A percentile compares a stretch with the other conserved stretches of the same genome.
Conservation (phyloP, 2,329 filamentous ascomycete genomes). For the Pseudovirgaria hyperparasitica region DNA sequence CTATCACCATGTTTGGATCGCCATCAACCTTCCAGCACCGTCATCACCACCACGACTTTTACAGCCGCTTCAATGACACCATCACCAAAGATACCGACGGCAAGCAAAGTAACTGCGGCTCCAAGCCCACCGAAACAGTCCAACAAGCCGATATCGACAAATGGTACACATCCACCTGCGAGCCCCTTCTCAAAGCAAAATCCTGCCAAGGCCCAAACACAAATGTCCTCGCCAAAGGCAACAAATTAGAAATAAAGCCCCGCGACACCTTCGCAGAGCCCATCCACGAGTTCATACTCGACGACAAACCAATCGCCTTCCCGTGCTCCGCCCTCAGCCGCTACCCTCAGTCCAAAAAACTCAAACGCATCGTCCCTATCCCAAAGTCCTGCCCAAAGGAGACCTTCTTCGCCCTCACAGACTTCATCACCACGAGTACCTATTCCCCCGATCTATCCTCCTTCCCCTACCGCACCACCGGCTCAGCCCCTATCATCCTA, state of each 20-base stretch:
- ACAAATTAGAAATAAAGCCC: conserved; percentile 15
- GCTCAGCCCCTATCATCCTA: conserved; percentile 15
- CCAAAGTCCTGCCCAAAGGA: conserved; percentile 13
- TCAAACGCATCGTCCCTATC: conserved; percentile 18
- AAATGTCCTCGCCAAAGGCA: conserved; percentile 19
- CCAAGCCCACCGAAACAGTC: conserved; percentile 11
- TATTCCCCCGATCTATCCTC: conserved; percentile 13
- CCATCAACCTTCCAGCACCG: neutral
- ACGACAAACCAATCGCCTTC: conserved; percentile 20
- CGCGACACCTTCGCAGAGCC: conserved; percentile 20
- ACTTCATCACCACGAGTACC: conserved; percentile 13
- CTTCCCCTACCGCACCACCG: conserved; percentile 5
- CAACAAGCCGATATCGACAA: conserved; percentile 14
- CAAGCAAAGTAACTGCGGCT: conserved; percentile 9
- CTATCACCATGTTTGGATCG: neutral
- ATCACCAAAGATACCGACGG: conserved; percentile 2
- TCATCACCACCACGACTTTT: conserved; percentile 4
- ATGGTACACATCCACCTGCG: conserved; percentile 20
- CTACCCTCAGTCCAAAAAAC: conserved; percentile 16
- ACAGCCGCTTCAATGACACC: conserved; percentile 8
- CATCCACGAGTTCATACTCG: conserved; percentile 23
- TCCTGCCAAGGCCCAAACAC: conserved; percentile 7
- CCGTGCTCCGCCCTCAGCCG: conserved; percentile 14
- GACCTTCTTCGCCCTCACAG: conserved; percentile 22
- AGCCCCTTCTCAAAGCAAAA: conserved; percentile 14